Percentiles rank a stretch among this genome's conserved stretches.
Evolutionary conservation across 2,329 filamentous ascomycete genomes (phyloP).

Genomic region (Alternaria ethzedia): DNA sequence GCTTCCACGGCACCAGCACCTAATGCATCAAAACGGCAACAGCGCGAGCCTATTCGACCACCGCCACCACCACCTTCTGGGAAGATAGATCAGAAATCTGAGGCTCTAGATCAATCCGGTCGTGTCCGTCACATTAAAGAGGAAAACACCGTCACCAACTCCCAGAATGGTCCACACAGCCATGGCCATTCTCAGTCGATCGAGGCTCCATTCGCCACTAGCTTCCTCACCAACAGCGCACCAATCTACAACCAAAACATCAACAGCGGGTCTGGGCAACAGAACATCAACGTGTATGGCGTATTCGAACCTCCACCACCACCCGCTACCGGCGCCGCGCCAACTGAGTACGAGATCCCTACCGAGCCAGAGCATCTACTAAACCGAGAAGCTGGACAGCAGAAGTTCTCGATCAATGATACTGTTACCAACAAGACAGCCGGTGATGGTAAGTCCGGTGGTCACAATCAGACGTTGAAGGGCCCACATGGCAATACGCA

Average conservation of each 20-base stretch:
- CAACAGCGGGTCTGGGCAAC: neutral
- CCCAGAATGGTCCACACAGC: neutral
- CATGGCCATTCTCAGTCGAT: neutral
- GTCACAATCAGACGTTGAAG: neutral
- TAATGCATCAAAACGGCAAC: neutral
- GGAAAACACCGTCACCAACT: neutral
- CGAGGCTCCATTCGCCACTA: neutral
- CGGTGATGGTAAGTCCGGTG: no score
- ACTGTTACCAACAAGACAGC: neutral
- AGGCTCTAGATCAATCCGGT: neutral
- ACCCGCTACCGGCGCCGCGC: neutral
- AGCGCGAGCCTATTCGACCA: neutral
- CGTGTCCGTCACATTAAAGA: neutral
- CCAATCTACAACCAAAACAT: neutral
- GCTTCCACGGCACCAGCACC: neutral
- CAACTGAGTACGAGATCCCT: neutral
- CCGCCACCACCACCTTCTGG: no score
- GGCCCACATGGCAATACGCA: neutral
- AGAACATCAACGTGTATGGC: neutral
- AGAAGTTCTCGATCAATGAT: neutral
- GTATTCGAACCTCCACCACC: neutral
- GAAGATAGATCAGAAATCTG: neutral
- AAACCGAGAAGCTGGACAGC: neutral
- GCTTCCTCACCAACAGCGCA: neutral
- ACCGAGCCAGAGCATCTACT: neutral